Base-by-base conservation (phyloP, 2,329 filamentous ascomycete genomes). In the Gremmenia infestans region DNA sequence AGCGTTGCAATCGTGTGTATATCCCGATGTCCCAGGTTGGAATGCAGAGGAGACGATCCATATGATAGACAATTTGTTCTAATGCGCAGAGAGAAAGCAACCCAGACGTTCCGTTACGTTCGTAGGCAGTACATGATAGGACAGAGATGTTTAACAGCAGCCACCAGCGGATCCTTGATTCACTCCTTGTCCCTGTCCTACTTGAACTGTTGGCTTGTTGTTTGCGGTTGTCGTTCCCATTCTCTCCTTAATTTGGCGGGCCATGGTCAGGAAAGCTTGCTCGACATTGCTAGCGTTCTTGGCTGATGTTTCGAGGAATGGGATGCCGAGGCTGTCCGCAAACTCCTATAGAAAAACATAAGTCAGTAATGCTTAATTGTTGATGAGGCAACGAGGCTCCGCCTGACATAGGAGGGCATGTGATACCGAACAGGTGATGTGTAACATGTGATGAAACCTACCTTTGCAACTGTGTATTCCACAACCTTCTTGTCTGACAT, bases 401-500 rank as follows among this genome's bases (percentile, higher is more conserved):
- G 19, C 40, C 59, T 59, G 51, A 58, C 50, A 23, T 36, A 47
- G 36, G 50, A 53, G 22, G 50, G 51, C 60, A 58, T 52, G 54
- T 60, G 56, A 61, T 59, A 40, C 36, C 22, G 46, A 60, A 45
- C 64, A 64, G 54, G 57, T 66, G 62, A 64, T 63, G 22, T n/a
- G 36, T 35, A 15, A 32, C 62, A 66, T 66, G 61, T 64, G 60
- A 64, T 51, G 52, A 63, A 48, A 69, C 82, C 59, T 80, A 97
- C 94, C 90, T 99, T 99, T 68, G 94, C 94, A 67, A 97, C 94
- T 63, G 91, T 96, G 84, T 99, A 99, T 76, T 99, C 94, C 61
- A 99, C 94, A 42, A 97, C 94, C 82, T 97, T 99, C 89, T 99
- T 99, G 79, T 99, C 94, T 58, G 93, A 86, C 91, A 99, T 97